A percentile compares a stretch with the other conserved stretches of the same genome.
Evolutionary conservation across 2,329 filamentous ascomycete species (phyloP).

Genomic region (Salinomyces thailandicus): DNA sequence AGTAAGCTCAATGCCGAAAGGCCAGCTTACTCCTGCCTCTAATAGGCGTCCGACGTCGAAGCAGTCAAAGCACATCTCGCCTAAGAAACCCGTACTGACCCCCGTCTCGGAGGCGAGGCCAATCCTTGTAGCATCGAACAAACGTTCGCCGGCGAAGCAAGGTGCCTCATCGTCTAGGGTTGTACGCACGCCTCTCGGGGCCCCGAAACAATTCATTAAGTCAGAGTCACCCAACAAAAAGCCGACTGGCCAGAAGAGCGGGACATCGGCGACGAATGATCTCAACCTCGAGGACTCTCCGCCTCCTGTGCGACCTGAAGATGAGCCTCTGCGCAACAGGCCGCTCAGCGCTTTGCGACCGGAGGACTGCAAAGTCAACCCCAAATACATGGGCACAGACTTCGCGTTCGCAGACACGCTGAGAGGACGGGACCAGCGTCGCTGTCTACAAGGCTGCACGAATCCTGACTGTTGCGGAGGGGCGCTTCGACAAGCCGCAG

Average conservation of each 20-base stretch:
- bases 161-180: too few relatives aligned
- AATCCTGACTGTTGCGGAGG: conserved; percentile 67
- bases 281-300: conserved; percentile 13
- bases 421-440: conserved; percentile 57
- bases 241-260: neutral
- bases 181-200: neutral
- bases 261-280: too few relatives aligned
- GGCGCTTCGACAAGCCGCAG: conserved; percentile 57
- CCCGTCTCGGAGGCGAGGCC: too few relatives aligned
- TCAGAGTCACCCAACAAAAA: conserved; percentile 4
- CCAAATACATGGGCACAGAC: conserved; percentile 57
- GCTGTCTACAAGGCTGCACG: conserved; percentile 63
- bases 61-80: neutral
- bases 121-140: too few relatives aligned
- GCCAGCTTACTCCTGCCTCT: neutral
- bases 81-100: too few relatives aligned
- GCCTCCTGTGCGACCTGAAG: conserved; percentile 19
- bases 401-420: conserved; percentile 69
- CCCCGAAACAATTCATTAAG: neutral
- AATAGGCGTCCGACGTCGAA: neutral
- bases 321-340: conserved; percentile 46
- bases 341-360: conserved; percentile 49
- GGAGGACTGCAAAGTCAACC: conserved; percentile 75
- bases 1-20: neutral
- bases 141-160: too few relatives aligned